Conservation (phyloP, 495 filamentous ascomycete genomes). For the Pseudoneurospora amorphoporcata region DNA sequence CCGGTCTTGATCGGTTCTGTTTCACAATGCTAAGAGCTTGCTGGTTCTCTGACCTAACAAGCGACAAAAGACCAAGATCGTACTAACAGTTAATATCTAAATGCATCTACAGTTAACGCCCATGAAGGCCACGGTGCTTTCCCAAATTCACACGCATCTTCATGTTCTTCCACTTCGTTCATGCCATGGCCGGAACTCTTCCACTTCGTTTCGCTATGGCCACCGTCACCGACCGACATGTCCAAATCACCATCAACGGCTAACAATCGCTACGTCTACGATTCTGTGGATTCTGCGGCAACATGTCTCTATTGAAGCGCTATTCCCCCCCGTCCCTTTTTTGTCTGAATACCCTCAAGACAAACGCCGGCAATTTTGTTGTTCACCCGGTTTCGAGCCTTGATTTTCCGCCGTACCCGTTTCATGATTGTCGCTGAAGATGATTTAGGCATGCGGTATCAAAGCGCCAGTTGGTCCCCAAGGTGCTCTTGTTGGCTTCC, state of each 20-base stretch:
- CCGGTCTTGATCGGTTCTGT: not conserved
- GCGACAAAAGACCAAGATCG: not conserved
- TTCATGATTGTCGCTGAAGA: not conserved
- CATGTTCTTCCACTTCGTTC: not conserved
- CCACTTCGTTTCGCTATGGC: not conserved
- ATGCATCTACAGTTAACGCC: not conserved
- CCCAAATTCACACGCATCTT: not conserved
- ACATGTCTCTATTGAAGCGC: too few relatives aligned
- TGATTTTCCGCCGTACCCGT: not conserved
- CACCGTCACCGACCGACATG: not conserved
- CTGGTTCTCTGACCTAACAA: not conserved
- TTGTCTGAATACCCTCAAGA: not conserved
- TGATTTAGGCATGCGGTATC: not conserved
- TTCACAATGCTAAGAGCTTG: not conserved
- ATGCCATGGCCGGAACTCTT: not conserved
- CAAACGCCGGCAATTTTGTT: not conserved
- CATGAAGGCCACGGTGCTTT: not conserved
- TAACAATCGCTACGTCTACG: not conserved
- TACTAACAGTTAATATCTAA: not conserved
- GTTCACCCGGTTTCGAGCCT: not conserved
- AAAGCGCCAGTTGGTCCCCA: not conserved
- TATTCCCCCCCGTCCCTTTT: too few relatives aligned
- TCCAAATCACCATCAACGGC: not conserved
- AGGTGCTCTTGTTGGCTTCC: not conserved
- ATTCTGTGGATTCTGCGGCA: not conserved